Evolutionary conservation across 2,329 filamentous ascomycete genomes (phyloP), one percentile per base, ranked within the genome.

Genomic region (Graphiopsis chlorocephala): DNA sequence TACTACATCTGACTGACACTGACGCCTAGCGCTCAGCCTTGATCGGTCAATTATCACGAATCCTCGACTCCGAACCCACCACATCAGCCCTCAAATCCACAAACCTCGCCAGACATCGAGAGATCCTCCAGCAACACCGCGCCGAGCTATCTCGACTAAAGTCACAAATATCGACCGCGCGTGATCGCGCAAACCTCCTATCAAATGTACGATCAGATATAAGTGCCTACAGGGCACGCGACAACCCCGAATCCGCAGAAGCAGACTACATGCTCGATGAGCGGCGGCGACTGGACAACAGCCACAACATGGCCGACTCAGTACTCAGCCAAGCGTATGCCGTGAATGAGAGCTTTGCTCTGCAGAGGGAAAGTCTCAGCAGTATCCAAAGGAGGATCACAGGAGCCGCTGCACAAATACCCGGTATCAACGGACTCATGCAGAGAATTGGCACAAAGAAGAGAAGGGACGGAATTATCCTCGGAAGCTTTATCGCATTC

Each of bases 201-300:
- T 90, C 89, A 61, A 95, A 92, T 74, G 93, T 99, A 57, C 91
- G 92, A 68, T 90, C 90, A 72, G 95, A 99, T 77, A 98, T 98
- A 77, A 86, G 92, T 77, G 88, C 92, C 63, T 97, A 97, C 81
- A 91, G 90, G 63, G 86, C 89, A 58, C 64, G 65, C 26, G 68
- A 73, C 50, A 95, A 96, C 75, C 91, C 92, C 10, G 90, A 87
- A 71, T 88, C 88, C 2, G 90, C 89, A 63, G 95, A 98, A 80
- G 92, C 92, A 55, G 94, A 99, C 67, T 99, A 98, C 82, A 97
- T 99, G 93, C 85, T 99, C 29, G 90, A 91, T 72, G 95, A 99
- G 84, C 86, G 95, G 60, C 82, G 84, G 67, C 86, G 91, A 68
- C 87, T 99, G 74, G 95, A 99, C 75, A 90, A 92, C 76, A 96